phyloP scores from a whole-genome alignment of 179 eudicot species.

The Actinidia chinensis region DNA sequence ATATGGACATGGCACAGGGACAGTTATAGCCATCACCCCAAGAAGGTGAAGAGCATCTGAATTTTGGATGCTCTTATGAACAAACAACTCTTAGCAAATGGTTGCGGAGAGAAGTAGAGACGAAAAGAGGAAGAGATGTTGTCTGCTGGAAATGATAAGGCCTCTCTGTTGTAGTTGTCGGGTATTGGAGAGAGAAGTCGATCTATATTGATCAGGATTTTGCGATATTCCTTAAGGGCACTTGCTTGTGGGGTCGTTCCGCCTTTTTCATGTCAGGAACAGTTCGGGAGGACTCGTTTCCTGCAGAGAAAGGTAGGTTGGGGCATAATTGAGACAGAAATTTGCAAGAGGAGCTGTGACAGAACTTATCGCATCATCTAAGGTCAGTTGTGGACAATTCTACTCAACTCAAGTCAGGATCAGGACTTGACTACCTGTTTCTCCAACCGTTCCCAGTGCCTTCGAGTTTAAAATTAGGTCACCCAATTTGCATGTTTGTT shows the following conservation, averaged over 20 bases:
- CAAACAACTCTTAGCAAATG: conserved; percentile 30
- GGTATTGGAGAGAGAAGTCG: conserved; percentile 40
- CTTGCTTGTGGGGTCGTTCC: conserved; percentile 83
- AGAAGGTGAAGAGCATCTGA: conserved; percentile 78
- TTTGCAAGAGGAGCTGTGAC: conserved; percentile 61
- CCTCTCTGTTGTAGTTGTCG: not conserved
- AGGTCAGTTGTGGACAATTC: conserved; percentile 22
- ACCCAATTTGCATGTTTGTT: conserved; percentile 29
- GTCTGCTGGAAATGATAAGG: conserved; percentile 12
- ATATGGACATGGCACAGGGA: conserved; percentile 73
- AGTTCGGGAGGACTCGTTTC: conserved; percentile 63
- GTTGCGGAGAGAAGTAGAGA: conserved; percentile 15
- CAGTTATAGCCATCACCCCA: conserved; percentile 39
- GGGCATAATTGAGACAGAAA: conserved; percentile 69
- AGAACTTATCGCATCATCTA: conserved; percentile 56
- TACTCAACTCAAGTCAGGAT: conserved; percentile 24
- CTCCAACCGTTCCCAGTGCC: conserved; percentile 41
- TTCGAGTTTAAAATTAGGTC: conserved; percentile 31
- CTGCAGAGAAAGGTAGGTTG: conserved; percentile 74
- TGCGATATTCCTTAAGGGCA: conserved; percentile 72
- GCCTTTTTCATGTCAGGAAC: conserved; percentile 55
- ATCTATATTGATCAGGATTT: conserved; percentile 69
- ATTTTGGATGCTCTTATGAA: conserved; percentile 61
- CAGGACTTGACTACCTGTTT: conserved; percentile 32
- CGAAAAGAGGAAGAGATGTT: conserved; percentile 22